Conservation (phyloP, 441 rosid genomes). For the Raphanus hybrid region DNA sequence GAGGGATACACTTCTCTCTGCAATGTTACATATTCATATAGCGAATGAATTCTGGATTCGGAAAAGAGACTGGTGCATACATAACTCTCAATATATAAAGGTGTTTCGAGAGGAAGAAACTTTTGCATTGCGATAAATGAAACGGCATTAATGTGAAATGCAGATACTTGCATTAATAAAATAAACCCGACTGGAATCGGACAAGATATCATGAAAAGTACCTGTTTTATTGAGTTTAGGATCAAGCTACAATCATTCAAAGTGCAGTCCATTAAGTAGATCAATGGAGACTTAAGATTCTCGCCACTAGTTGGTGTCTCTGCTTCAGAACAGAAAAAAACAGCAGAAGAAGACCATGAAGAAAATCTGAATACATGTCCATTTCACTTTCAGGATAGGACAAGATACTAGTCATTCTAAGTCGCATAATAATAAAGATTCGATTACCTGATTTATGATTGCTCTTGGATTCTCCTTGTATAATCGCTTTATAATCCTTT, state of each 20-base stretch:
- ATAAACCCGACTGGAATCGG: conserved; percentile 17
- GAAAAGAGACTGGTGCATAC: conserved; percentile 13
- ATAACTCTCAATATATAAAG: not conserved
- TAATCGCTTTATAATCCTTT: conserved; percentile 54
- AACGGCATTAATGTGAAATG: conserved; percentile 6
- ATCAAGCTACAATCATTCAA: conserved; percentile 88
- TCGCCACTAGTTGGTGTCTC: conserved; percentile 50
- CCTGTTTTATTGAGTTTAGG: conserved; percentile 71
- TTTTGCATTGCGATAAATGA: conserved; percentile 6
- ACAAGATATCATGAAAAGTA: conserved; percentile 38
- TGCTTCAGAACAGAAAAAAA: conserved; percentile 44
- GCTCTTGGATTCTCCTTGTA: conserved; percentile 50
- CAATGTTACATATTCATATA: conserved; percentile 32
- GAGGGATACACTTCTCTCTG: conserved; percentile 93
- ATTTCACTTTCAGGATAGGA: not conserved
- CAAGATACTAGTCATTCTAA: not conserved
- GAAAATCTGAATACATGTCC: not conserved
- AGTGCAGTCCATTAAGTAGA: conserved; percentile 92
- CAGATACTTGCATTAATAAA: conserved; percentile 7
- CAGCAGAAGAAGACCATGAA: not conserved
- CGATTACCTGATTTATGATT: conserved; percentile 55
- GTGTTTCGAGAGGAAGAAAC: conserved; percentile 18
- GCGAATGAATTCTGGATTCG: conserved; percentile 2
- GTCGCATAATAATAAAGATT: conserved; percentile 21
- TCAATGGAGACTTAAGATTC: conserved; percentile 55